Evolutionary conservation across 306 rosid species (phyloP), one percentile per base, ranked within the genome.

Genomic region (Cicer arietinum): DNA sequence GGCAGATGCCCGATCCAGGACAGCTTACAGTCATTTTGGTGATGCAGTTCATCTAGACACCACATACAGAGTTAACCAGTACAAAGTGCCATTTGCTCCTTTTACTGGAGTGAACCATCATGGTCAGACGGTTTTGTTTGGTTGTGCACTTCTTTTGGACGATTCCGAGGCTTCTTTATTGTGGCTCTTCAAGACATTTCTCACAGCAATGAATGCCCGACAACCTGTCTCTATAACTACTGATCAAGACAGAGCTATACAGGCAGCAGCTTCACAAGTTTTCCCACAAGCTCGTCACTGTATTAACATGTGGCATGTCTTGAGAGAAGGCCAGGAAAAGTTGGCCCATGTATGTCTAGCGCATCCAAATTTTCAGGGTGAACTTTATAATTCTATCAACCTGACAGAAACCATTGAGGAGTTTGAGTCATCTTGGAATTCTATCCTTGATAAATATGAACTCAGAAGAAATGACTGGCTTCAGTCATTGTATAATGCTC

Each of bases 261-360:
- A 88, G 73, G 64, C 79, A 46, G 97, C 98, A 77, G 88, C 89
- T 83, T 86, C 93, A 76, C 91, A 87, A 81, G 91, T 90, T 77
- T 88, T 93, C 75, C 97, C 98, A 46, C 90, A 88, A 84, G 86
- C 87, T 56, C 93, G 98, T 17, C 94, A 88, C 83, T 90, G 97
- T 69, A 85, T 90, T 73, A 93, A 88, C 83, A 93, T 82, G 84
- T 90, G 92, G 93, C 90, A 90, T 67, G 92, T 93, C 80, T 89
- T 93, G 84, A 85, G 97, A 77, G 98, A 93, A 81, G 98, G 98
- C 67, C 98, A 89, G 73, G 97, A 93, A 67, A 93, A 85, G 85
- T 78, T 93, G 80, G 96, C 88, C 63, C 88, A 85, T 69, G 93
- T 93, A 64, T 90, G 97, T 81, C 88, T 69, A 37, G 74, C 77